Conservation (phyloP, 2,329 filamentous ascomycete genomes). For the Stagonosporopsis cucurbitacearum region DNA sequence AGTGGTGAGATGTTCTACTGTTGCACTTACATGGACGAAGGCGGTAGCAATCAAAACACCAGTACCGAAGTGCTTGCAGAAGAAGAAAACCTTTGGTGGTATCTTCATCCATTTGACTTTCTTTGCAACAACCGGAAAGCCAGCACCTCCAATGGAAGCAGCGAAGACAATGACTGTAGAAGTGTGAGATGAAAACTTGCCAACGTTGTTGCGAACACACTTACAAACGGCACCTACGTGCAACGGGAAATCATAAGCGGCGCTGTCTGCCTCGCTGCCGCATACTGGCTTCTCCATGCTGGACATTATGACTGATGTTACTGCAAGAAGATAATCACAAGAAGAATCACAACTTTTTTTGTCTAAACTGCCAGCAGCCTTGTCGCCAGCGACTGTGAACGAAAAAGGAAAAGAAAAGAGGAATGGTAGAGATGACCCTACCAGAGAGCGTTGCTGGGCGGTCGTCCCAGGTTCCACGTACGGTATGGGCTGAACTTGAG, state of each 20-base stretch:
- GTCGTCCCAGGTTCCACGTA: constrained; percentile 28
- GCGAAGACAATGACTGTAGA: constrained; percentile 46
- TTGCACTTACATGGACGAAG: constrained; percentile 69
- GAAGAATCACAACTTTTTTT: constrained; percentile 20
- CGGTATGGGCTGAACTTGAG: constrained; percentile 36
- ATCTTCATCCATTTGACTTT: constrained; percentile 66
- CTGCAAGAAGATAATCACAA: constrained; percentile 19
- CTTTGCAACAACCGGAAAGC: constrained; percentile 51
- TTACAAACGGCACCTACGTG: constrained; percentile 50
- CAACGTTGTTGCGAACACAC: constrained; percentile 11
- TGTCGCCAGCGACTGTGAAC: constrained; percentile 45
- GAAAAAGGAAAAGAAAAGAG: constrained; percentile 26
- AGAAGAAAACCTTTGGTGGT: constrained; percentile 64
- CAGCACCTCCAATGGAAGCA: constrained; percentile 47
- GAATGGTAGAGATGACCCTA: constrained; percentile 38
- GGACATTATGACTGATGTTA: constrained; percentile 31
- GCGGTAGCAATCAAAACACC: constrained; percentile 86
- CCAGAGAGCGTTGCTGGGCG: constrained; percentile 41
- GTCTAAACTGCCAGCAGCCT: constrained; percentile 40
- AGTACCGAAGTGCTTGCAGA: constrained; percentile 70
- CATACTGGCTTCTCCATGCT: constrained; percentile 44
- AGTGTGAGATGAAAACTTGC: constrained; percentile 19
- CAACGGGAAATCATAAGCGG: constrained; percentile 46
- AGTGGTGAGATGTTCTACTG: neutral
- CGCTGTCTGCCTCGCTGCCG: constrained; percentile 38